These are phyloP conservation scores for Sicyos baderoa DNA, from an alignment of 306 rosid species.

Conservation along the genomic window DNA sequence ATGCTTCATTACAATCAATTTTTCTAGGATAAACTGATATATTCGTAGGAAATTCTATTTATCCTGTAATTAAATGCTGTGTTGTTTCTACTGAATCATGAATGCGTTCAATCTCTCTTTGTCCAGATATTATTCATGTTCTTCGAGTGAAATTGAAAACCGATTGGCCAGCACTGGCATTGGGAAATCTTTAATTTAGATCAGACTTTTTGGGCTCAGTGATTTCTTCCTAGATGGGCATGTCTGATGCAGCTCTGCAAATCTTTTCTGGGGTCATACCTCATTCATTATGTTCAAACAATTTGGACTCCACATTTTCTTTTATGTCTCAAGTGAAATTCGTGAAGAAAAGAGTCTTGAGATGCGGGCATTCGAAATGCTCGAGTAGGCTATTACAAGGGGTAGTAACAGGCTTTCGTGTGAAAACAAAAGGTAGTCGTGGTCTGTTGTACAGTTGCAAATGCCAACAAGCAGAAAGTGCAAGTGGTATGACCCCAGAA, in stretches of 20 bases:
- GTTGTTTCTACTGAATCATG: background rate
- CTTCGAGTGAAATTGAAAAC: background rate
- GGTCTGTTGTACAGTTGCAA: conserved; percentile 35
- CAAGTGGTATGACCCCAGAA: conserved; percentile 33
- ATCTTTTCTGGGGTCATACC: conserved; percentile 38
- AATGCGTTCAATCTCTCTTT: background rate
- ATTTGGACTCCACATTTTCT: conserved; percentile 24
- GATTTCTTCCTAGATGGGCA: conserved; percentile 31
- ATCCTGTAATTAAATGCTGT: no score
- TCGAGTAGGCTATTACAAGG: conserved; percentile 27
- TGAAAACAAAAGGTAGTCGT: conserved; percentile 16
- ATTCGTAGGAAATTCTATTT: background rate
- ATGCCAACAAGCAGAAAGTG: conserved; percentile 49
- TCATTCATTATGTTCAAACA: conserved; percentile 22
- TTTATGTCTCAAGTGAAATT: conserved; percentile 28
- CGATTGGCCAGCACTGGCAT: background rate
- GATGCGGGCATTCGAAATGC: conserved; percentile 25
- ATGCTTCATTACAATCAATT: background rate
- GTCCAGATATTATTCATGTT: background rate
- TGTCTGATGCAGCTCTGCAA: conserved; percentile 45
- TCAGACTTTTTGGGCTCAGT: conserved; percentile 6
- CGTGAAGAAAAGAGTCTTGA: conserved; percentile 33
- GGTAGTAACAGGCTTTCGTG: conserved; percentile 23
- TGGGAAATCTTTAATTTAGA: conserved; percentile 10
- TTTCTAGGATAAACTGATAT: background rate